Evolutionary conservation across 1,284 basidiomycete species (phyloP).

Genomic region (Ustilago shanxiensis): DNA sequence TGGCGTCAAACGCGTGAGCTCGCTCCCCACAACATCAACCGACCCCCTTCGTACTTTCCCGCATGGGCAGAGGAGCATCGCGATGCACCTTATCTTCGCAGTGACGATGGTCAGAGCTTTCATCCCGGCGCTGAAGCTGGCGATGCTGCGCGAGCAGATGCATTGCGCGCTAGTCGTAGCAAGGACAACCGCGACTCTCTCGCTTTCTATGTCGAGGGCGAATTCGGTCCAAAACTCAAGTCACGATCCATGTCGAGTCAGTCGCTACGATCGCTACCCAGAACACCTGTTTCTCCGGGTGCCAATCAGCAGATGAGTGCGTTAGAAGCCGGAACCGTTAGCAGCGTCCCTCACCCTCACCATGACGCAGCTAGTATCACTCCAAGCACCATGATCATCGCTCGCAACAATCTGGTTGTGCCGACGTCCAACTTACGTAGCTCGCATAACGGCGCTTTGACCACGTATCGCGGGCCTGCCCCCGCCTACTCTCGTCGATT

Average conservation of each 20-base stretch:
- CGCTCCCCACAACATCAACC: conserved; percentile 46
- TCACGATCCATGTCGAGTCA: conserved; percentile 24
- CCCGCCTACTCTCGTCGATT: conserved; percentile 27
- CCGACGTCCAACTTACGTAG: neutral
- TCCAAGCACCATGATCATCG: conserved; percentile 30
- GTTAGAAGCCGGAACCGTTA: conserved; percentile 30
- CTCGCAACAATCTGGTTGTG: conserved; percentile 19
- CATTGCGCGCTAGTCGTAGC: conserved; percentile 1
- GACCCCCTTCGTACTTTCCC: conserved; percentile 57
- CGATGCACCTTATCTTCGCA: conserved; percentile 6
- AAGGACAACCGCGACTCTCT: conserved; percentile 34
- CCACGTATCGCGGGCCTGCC: conserved; percentile 10
- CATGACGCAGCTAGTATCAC: conserved; percentile 8
- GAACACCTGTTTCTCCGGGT: conserved; percentile 13
- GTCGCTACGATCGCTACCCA: conserved; percentile 19
- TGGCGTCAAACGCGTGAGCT: conserved; percentile 60
- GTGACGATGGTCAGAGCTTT: conserved; percentile 11
- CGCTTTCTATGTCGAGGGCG: conserved; percentile 49
- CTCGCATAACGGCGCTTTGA: neutral
- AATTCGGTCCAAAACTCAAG: conserved; percentile 35
- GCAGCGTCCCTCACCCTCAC: neutral
- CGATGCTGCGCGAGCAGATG: conserved; percentile 2
- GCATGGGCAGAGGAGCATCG: conserved; percentile 55
- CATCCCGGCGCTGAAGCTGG: conserved; percentile 2
- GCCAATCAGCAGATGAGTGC: conserved; percentile 34